phyloP scores from a whole-genome alignment of 495 filamentous ascomycete genomes.

The Podospora conica region DNA sequence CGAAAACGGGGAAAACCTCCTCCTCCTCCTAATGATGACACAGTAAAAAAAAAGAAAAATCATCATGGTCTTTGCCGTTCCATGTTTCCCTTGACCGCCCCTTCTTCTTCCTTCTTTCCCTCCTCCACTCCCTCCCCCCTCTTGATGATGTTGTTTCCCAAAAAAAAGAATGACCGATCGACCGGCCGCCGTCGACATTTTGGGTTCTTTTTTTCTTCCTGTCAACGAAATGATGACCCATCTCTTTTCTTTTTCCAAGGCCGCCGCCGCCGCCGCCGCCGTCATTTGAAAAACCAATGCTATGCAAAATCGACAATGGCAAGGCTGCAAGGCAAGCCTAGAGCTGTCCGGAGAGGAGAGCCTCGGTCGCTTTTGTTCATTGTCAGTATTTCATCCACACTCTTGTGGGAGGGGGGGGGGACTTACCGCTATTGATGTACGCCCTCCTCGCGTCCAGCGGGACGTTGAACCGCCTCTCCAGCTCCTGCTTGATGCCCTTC shows the following conservation, averaged over 20 bases:
- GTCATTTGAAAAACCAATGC: neutral
- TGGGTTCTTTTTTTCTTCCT: no score
- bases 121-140: neutral
- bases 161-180: neutral
- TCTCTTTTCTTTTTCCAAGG: no score
- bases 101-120: neutral
- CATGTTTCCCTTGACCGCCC: neutral
- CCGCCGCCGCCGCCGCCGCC: no score
- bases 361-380: conserved; percentile 40
- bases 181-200: no score
- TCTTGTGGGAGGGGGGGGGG: conserved; percentile 2
- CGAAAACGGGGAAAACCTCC: neutral
- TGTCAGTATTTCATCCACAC: conserved; percentile 2
- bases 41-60: no score
- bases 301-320: neutral
- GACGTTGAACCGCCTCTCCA: conserved; percentile 83
- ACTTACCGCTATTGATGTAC: conserved; percentile 90
- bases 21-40: no score
- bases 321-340: conserved; percentile 12
- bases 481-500: conserved; percentile 92
- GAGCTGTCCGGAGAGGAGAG: conserved; percentile 42
- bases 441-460: conserved; percentile 71
- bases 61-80: neutral
- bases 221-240: neutral
- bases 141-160: neutral